These are phyloP conservation scores for Rhynchospora pubera DNA, from an alignment of 176 grass and related monocot species.

Conservation along the genomic window DNA sequence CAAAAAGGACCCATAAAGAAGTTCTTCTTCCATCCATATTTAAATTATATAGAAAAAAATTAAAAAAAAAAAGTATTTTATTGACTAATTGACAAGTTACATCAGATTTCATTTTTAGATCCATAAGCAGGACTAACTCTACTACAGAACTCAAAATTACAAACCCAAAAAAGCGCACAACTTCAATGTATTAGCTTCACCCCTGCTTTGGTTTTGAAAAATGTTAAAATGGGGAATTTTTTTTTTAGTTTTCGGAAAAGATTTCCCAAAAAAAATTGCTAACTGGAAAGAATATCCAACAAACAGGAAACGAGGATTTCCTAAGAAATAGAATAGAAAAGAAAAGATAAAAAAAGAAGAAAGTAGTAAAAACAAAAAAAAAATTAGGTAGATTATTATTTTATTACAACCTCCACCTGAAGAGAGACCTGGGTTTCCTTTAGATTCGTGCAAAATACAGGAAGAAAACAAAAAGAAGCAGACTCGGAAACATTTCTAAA, in stretches of 20 bases:
- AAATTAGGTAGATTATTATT: conserved; percentile 1
- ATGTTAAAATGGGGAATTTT: too few relatives aligned
- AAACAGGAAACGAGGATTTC: too few relatives aligned
- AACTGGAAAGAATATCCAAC: too few relatives aligned
- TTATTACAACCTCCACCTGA: conserved; percentile 15
- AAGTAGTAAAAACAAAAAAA: background rate
- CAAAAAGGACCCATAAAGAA: background rate
- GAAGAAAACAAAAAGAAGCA: conserved; percentile 12
- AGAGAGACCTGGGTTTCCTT: background rate
- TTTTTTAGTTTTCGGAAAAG: too few relatives aligned
- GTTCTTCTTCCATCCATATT: background rate
- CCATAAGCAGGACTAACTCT: background rate
- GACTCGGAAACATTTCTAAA: background rate
- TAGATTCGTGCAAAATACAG: conserved; percentile 15
- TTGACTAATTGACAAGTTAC: background rate
- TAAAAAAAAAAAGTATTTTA: background rate
- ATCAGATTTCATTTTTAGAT: background rate
- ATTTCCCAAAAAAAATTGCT: too few relatives aligned
- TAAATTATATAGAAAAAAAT: background rate
- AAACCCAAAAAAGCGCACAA: background rate
- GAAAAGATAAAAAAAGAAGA: background rate
- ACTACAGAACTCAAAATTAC: conserved; percentile 1
- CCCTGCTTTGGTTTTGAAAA: too few relatives aligned
- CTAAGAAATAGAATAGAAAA: too few relatives aligned
- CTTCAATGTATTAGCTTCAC: background rate